Percentiles rank a stretch among this genome's conserved stretches.
Conservation (phyloP, 192 early-diverging fungal genomes). For the Coemansia asiatica region DNA sequence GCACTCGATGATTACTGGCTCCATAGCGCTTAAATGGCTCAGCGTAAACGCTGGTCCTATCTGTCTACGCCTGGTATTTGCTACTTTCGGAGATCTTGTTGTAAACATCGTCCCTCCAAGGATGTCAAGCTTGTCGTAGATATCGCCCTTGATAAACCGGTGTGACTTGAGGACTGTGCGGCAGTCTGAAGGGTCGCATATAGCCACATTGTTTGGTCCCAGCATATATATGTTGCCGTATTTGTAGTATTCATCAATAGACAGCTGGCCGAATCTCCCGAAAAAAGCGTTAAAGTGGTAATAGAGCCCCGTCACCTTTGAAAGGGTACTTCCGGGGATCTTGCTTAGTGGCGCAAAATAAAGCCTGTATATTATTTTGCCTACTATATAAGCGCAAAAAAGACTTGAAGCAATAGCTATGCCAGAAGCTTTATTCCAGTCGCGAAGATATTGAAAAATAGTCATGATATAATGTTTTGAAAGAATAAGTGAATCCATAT, state of each 20-base stretch:
- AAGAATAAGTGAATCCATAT: background rate
- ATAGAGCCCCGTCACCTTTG: slow-evolving; percentile 6
- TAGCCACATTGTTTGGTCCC: slow-evolving; percentile 24
- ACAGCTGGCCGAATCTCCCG: slow-evolving; percentile 17
- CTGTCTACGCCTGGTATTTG: slow-evolving; percentile 6
- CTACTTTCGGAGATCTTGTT: slow-evolving; percentile 5
- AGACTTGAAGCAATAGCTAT: background rate
- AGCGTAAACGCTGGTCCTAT: slow-evolving; percentile 15
- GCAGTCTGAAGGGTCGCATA: slow-evolving; percentile 29
- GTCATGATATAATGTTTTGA: background rate
- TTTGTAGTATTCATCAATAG: slow-evolving; percentile 19
- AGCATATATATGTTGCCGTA: slow-evolving; percentile 42
- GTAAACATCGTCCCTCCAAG: slow-evolving; percentile 11
- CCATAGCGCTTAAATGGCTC: slow-evolving; percentile 14
- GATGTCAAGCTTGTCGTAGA: slow-evolving; percentile 25
- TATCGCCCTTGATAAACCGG: slow-evolving; percentile 25
- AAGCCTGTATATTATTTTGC: slow-evolving; percentile 16
- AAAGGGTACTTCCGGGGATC: slow-evolving; percentile 15
- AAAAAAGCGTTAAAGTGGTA: slow-evolving; percentile 6
- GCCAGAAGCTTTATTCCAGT: background rate
- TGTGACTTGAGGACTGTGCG: slow-evolving; percentile 22
- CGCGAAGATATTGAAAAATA: background rate
- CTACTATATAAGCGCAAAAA: background rate
- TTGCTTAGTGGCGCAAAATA: slow-evolving; percentile 23
- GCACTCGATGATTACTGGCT: slow-evolving; percentile 32